Base-by-base conservation (phyloP, 495 filamentous ascomycete genomes). In the Penicillium cataractarum region DNA sequence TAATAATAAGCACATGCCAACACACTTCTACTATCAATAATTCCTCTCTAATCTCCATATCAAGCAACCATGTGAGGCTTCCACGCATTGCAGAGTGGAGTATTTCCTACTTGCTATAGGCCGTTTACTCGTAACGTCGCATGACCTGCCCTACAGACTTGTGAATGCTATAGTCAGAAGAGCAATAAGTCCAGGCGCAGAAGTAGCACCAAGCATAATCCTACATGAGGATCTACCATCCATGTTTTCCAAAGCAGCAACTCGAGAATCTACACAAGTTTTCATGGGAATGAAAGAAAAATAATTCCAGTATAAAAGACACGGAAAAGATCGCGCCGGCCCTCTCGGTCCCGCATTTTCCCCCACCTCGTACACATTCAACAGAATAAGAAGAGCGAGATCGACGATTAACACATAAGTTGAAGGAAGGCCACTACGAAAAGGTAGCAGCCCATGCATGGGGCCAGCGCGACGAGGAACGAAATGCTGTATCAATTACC, bases 271-370 rank as follows among this genome's bases (percentile, higher is more conserved):
- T 27, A 58, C 42, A 58, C 10, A 46, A 33, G 50, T 59, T 63
- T 58, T 31, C 55, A 69, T 58, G 59, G 65, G 67, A 62, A 67
- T 49, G 61, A 54, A 53, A 56, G 64, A 66, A 70, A 17, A 42
- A 46, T 59, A 44, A 57, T 73, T 67, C 63, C 63, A 63, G 63
- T 72, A 70, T 70, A 72, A 70, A 60, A 69, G 64, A 71, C 65
- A 73, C 61, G 61, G 52, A 68, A n/a, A 71, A 46, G 24, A 66
- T 69, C 68, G 67, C 58, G 66, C 74, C 64, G 60, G 66, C 62
- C 67, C 65, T 68, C 66, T 73, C 64, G 61, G 65, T 70, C 66
- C 67, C 70, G 69, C 67, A 60, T 55, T 67, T 68, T 69, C 65
- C 67, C 69, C 69, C 55, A 15, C 42, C 21, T 75, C 61, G 60